Evolutionary conservation across 208 protist species (phyloP).

Genomic region (Crithidia brevicula): DNA sequence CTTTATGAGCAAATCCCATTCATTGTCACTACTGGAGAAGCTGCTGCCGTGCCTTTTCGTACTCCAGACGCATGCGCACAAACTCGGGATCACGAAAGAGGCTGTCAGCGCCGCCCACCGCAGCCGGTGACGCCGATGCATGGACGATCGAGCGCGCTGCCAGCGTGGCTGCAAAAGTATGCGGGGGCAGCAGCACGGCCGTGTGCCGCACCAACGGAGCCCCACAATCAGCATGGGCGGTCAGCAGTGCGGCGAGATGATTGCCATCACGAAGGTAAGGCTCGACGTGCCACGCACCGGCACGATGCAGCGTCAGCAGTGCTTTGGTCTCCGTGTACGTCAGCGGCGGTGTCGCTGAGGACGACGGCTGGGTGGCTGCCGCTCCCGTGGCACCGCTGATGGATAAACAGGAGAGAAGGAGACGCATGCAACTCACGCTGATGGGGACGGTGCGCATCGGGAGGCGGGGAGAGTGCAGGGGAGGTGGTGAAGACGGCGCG

Average conservation of each 20-base stretch:
- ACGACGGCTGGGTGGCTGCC: not conserved
- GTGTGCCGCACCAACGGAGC: constrained; percentile 40
- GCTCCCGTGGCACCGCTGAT: not conserved
- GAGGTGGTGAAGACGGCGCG: constrained; percentile 7
- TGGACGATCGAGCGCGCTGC: constrained; percentile 16
- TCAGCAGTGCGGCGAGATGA: constrained; percentile 39
- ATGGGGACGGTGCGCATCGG: constrained; percentile 24
- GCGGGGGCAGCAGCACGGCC: not conserved
- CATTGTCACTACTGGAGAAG: constrained; percentile 1
- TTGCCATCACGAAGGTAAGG: constrained; percentile 42
- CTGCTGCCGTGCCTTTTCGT: constrained; percentile 27
- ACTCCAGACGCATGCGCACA: constrained; percentile 19
- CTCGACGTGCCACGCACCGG: constrained; percentile 46
- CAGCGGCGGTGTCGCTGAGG: constrained; percentile 4
- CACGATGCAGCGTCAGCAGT: constrained; percentile 33
- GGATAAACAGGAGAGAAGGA: constrained; percentile 16
- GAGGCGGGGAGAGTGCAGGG: not conserved
- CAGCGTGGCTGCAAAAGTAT: constrained; percentile 20
- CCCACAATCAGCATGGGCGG: constrained; percentile 37
- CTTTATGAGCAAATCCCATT: not conserved
- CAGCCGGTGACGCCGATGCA: constrained; percentile 4
- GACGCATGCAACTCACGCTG: constrained; percentile 30
- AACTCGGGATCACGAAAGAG: constrained; percentile 28
- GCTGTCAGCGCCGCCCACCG: constrained; percentile 21
- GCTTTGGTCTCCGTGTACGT: constrained; percentile 25